Base-by-base conservation (phyloP, 768 basidiomycete species). In the Leccinum subtestaceum region DNA sequence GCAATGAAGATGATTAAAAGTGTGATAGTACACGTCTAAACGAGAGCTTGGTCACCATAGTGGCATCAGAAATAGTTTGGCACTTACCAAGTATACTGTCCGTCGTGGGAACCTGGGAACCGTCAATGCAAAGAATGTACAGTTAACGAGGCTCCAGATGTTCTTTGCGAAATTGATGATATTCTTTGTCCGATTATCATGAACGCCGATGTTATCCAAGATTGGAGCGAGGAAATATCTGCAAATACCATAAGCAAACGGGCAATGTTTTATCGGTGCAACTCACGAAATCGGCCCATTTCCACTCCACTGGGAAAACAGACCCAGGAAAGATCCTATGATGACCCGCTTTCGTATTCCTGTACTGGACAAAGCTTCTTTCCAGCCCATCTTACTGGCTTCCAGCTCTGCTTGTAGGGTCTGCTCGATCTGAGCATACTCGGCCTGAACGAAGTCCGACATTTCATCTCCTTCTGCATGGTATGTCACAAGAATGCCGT, bases 401-500 rank as follows among this genome's bases (percentile, higher is more conserved):
- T 46, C 58, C 17, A 56, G 9, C 32, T 69, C 67, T 5, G 25
- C 53, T 63, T 81, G 78, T 5, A 47, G 46, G 23, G 13, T 47
- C 13, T 47, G 4, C 46, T 47, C 21, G 1, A 47, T 47, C 46
- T 47, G 46, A 47, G 21, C 7, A 23, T 15, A 25, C 15, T 47
- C 46, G 13, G 23, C 46, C 13, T 23, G 19, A 11, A 13, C 46
- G 23, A 47, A 23, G 2, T 25, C 46, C 23, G 46, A 47, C 2
- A 3, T 0, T 25, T 47, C 13, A 5, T 47, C 46, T 21, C 45
- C 45, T n/a, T 45, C 43, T n/a, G 43, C 43, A 21, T 46, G 46
- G 23, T 47, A 47, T 57, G 81, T 84, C 17, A 72, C 77, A 25
- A 86, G 74, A 47, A 83, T 76, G 1, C 67, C 72, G 53, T 71